Conservation (phyloP, 1,139 yeast genomes). For the Nakaseomyces uthaithaninus region DNA sequence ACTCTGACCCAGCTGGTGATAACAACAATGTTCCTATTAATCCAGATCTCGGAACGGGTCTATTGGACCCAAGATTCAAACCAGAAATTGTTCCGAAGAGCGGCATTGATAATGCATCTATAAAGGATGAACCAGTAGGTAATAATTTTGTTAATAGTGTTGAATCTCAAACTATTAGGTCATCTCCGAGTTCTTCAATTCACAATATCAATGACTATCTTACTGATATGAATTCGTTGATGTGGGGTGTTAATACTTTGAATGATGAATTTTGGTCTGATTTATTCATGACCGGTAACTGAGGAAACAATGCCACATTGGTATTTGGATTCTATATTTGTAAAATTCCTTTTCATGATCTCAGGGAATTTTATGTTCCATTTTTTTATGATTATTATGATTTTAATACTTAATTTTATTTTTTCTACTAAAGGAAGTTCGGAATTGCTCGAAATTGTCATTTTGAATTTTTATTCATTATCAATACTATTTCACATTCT, state of each 20-base stretch:
- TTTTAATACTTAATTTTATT: too few relatives aligned
- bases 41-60: background rate
- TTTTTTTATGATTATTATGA: too few relatives aligned
- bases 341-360: too few relatives aligned
- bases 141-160: constrained; percentile 1
- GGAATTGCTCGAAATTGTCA: too few relatives aligned
- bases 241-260: constrained; percentile 25
- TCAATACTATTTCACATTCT: too few relatives aligned
- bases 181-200: constrained; percentile 18
- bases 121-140: background rate
- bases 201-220: constrained; percentile 23
- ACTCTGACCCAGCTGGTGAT: background rate
- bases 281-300: constrained; percentile 19
- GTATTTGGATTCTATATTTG: too few relatives aligned
- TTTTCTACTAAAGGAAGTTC: too few relatives aligned
- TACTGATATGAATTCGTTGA: constrained; percentile 24
- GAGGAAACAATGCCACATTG: constrained; percentile 2
- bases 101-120: background rate
- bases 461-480: too few relatives aligned
- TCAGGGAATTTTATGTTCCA: too few relatives aligned
- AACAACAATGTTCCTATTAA: constrained; percentile 3
- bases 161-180: constrained; percentile 1
- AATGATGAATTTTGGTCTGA: constrained; percentile 31
- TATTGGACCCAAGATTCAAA: background rate
- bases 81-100: background rate